Evolutionary conservation across 345 rosid genomes (phyloP).

Genomic region (Reutealis trisperma): DNA sequence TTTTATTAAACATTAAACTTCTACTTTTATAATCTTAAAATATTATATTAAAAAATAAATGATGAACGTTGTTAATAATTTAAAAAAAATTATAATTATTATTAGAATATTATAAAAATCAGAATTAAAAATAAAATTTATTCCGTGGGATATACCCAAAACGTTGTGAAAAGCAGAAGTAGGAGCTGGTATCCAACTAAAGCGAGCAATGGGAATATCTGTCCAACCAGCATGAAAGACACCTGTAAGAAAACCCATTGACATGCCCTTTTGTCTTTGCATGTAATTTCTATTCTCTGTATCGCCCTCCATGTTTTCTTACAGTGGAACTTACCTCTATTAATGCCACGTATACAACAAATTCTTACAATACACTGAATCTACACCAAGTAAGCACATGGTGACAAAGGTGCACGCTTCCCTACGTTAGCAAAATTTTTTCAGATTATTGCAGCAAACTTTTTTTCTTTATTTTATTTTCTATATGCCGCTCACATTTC

Average conservation of each 20-base stretch:
- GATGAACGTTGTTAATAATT: no score
- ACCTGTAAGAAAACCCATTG: neutral
- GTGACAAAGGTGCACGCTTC: constrained; percentile 10
- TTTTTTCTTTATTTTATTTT: neutral
- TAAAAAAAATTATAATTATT: no score
- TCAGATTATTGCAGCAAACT: neutral
- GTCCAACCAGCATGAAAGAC: neutral
- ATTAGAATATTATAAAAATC: no score
- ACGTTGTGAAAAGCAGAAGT: no score
- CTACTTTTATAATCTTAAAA: no score
- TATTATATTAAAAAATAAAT: no score
- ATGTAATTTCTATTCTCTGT: neutral
- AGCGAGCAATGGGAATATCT: neutral
- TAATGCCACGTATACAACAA: neutral
- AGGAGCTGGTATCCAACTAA: neutral
- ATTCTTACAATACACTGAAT: neutral
- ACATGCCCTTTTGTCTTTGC: neutral
- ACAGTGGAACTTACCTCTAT: neutral
- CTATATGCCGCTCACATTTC: no score
- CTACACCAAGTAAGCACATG: neutral
- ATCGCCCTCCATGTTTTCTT: neutral
- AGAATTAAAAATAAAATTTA: no score
- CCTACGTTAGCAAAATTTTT: neutral
- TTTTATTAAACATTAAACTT: no score
- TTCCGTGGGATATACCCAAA: no score